These are phyloP conservation scores for Hygrophoropsis aurantiaca DNA, from an alignment of 768 basidiomycete species.

Conservation along the genomic window DNA sequence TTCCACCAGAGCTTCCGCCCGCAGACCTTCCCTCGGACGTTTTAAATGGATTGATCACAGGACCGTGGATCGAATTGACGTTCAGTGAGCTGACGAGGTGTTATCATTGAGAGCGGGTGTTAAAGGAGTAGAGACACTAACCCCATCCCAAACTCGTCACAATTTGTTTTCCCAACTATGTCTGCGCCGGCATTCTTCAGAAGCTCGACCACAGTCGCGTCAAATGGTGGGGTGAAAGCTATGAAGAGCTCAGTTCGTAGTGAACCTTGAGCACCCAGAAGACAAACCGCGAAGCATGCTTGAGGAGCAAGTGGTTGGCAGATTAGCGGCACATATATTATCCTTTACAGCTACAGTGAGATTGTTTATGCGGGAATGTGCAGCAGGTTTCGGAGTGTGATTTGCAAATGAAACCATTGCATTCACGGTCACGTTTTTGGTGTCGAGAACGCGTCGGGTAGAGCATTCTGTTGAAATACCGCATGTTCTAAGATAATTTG, in stretches of 20 bases:
- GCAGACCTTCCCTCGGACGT: slow-evolving; percentile 57
- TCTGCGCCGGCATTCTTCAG: slow-evolving; percentile 62
- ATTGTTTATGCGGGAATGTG: slow-evolving; percentile 34
- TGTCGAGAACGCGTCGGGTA: slow-evolving; percentile 1
- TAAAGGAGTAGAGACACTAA: slow-evolving; percentile 32
- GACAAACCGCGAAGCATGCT: slow-evolving; percentile 62
- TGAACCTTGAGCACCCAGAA: neutral
- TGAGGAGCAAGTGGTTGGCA: slow-evolving; percentile 80
- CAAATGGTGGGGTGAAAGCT: slow-evolving; percentile 81
- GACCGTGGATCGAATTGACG: slow-evolving; percentile 68
- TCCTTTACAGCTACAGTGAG: slow-evolving; percentile 77
- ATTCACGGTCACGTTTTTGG: slow-evolving; percentile 46
- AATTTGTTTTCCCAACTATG: slow-evolving; percentile 87
- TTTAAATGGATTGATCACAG: slow-evolving; percentile 75
- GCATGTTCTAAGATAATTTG: too few species aligned
- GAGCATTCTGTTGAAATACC: too few species aligned
- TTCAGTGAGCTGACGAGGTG: slow-evolving; percentile 74
- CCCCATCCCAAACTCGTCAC: slow-evolving; percentile 99
- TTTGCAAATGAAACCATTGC: slow-evolving; percentile 46
- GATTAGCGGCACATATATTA: slow-evolving; percentile 70
- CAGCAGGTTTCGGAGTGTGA: neutral
- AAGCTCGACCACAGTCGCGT: slow-evolving; percentile 78
- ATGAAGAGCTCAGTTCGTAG: neutral
- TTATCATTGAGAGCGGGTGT: neutral
- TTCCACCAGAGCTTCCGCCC: slow-evolving; percentile 94